Evolutionary conservation across 1,284 basidiomycete genomes (phyloP), one percentile per base, ranked within the genome.

Genomic region (Leccinum solheimii): DNA sequence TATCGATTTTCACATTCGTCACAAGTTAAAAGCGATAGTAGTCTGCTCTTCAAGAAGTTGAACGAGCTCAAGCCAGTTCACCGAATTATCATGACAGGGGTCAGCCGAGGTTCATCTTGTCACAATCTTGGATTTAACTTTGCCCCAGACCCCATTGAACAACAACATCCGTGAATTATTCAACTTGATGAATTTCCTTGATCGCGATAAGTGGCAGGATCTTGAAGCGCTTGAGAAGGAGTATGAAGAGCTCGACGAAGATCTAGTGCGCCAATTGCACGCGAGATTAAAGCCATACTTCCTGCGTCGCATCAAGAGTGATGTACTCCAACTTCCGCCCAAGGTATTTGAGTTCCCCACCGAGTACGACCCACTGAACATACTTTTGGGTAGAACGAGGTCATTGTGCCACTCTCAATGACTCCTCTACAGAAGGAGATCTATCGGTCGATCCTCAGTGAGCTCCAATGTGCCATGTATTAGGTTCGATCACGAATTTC

Each of bases 91-190:
- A 91, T 98, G 84, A 97, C 96, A 16, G 95, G 95, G 57, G 88
- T 90, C 6, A 57, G 72, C 60, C 43, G 34, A 72, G 69, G 78
- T 67, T 14, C 14, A 54, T 40, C 32, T 19, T 23, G 56, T 19
- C 40, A 54, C 30, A 21, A 8, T 38, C 45, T 51, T 62, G 30
- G 5, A 5, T 61, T 58, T 21, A 57, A 55, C 53, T 55, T 55
- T 56, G 11, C 55, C 38, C 21, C 71, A 95, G 84, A 98, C 97
- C 1, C 97, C 97, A 2, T 77, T 99, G 57, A 98, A 99, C 75
- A 98, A 98, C 78, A 98, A 97, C 70, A 89, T 98, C 40, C 85
- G 93, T 57, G 97, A 99, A 76, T 77, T 97, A 23, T 95, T 97
- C 81, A 97, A 95, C 74, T 81, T 98, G 49, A 94, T 98, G 86